Evolutionary conservation across 2,329 filamentous ascomycete genomes (phyloP).

Genomic region (Ascochyta fabae): DNA sequence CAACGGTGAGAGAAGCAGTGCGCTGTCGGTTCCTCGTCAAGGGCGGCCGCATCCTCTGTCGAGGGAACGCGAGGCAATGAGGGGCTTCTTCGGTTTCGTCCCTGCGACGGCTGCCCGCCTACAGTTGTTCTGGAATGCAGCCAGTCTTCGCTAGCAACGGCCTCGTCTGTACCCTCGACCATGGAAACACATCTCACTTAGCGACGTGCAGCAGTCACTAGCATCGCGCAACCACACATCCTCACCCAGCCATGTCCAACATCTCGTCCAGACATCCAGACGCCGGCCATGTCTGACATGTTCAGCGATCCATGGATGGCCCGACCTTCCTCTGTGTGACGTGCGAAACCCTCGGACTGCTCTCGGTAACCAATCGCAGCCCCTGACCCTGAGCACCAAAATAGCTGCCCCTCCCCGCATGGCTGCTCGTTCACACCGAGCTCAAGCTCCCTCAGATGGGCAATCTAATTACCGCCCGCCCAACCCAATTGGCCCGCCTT

Average conservation of each 20-base stretch:
- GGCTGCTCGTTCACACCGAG: constrained; percentile 17
- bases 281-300: constrained; percentile 21
- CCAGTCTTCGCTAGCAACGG: constrained; percentile 1
- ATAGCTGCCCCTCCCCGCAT: constrained; percentile 19
- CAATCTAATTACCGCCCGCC: constrained; percentile 14
- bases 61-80: not conserved
- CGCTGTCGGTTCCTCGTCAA: constrained; percentile 23
- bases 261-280: constrained; percentile 11
- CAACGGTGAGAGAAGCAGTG: constrained; percentile 13
- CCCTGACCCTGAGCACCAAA: constrained; percentile 13
- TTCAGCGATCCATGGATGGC: constrained; percentile 9
- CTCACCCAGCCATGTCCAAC: not conserved
- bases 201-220: not conserved
- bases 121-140: constrained; percentile 32
- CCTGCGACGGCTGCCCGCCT: constrained; percentile 25
- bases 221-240: not conserved
- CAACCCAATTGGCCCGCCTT: constrained; percentile 4
- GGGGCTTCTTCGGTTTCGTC: constrained; percentile 19
- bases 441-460: constrained; percentile 7
- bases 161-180: not conserved
- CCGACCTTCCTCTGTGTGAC: constrained; percentile 14
- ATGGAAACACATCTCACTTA: constrained; percentile 10
- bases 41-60: constrained; percentile 23
- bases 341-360: constrained; percentile 10
- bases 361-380: constrained; percentile 11